Evolutionary conservation across 345 rosid genomes (phyloP), one percentile per base, ranked within the genome.

Genomic region (Fremontodendron californicum): DNA sequence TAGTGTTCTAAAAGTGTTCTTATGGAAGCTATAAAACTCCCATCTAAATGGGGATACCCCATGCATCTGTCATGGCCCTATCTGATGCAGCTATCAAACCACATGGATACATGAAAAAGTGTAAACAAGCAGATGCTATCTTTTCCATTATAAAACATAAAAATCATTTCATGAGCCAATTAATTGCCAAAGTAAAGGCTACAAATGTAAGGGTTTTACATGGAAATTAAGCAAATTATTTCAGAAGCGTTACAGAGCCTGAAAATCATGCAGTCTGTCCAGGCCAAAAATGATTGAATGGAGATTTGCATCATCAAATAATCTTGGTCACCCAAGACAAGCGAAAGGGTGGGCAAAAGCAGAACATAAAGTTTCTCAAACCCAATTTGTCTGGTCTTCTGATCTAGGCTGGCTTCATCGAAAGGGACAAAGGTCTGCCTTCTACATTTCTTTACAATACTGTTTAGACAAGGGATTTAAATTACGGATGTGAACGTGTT

Each of bases 231-330:
- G 55, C 68, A 74, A 58, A 29, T 43, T 61, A 58, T 60, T 60
- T 13, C 27, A 43, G 58, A 57, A 25, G 19, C 3, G 25, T 58
- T 74, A 42, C 66, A 58, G 68, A 39, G 39, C 68, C n/a, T 16
- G 42, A 42, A 40, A 74, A 57, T 60, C 61, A 51, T 51, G 69
- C 66, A 71, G n/a, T n/a, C n/a, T n/a, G 68, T 62, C 80, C 72
- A 71, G 82, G 85, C 79, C 78, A n/a, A 78, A 71, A 75, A 51
- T 61, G 78, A 72, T 55, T 77, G 77, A 76, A 74, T 66, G 78
- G 74, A 79, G 82, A 75, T 49, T 77, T 75, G 78, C 83, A 51
- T 77, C 86, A 75, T 84, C 80, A 68, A 79, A 57, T 68, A 79
- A 79, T 70, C 58, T 48, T 61, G 79, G 82, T 64, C 81, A 81